Base-by-base conservation (phyloP, 768 basidiomycete species). In the Cyathus striatus region DNA sequence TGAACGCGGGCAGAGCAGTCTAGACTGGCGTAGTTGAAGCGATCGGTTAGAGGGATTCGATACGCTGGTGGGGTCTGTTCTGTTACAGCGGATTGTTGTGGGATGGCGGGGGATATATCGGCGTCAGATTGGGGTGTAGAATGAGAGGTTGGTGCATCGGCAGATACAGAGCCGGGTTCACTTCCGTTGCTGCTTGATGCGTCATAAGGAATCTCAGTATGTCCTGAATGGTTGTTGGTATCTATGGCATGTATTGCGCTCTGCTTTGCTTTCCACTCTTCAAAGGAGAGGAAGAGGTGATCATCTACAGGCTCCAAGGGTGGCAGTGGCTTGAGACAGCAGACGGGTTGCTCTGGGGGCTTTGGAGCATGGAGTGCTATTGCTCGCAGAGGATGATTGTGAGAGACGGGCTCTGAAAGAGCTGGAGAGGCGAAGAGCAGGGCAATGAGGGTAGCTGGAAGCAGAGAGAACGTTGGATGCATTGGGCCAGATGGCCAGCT, bases 1-100 rank as follows among this genome's bases (percentile, higher is more conserved):
- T 95, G 94, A 20, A 98, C 83, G 12, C 91, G 84, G 2, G 95
- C 94, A 1, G 90, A 91, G 58, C 96, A 99, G 61, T 97, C 95
- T 45, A 83, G 58, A 40, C 81, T 83, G 32, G 96, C 96, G 54
- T 95, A 98, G 63, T 99, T 96, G 72, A 94, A 96, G 33, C 92
- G 76, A 68, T 94, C 90, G 10, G 76, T 82, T 33, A 89, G 65
- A 1, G 88, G 88, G 4, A 90, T 79, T 16, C 76, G 75, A 56
- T 85, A 82, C 51, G 82, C 79, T 0, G 83, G 80, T 24, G 78
- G 68, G 23, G 77, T 50, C 3, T 55, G 54, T 44, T 72, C 65
- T 10, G 13, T n/a, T n/a, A n/a, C n/a, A n/a, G n/a, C n/a, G n/a
- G n/a, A n/a, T n/a, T 14, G 18, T 12, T 13, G 18, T 20, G 35